Evolutionary conservation across 2,329 filamentous ascomycete genomes (phyloP).

Genomic region (Tolypocladium ovalisporum): DNA sequence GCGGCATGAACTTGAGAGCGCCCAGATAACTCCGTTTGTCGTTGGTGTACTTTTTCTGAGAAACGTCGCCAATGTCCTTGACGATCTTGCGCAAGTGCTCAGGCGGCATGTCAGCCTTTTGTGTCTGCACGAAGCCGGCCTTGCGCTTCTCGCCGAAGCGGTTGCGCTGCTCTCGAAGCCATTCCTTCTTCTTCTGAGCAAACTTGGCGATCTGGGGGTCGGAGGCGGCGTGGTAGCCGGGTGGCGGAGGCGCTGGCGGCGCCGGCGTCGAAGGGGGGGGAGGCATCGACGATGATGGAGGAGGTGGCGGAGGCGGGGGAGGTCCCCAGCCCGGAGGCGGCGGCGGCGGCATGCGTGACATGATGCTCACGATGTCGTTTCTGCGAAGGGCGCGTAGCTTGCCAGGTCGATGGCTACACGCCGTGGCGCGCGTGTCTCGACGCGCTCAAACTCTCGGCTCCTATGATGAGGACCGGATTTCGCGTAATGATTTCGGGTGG

Average conservation of each 20-base stretch:
- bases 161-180: constrained; percentile 82
- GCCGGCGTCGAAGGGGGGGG: constrained; percentile 45
- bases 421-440: constrained; percentile 21
- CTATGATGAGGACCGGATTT: constrained; percentile 1
- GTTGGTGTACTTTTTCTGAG: constrained; percentile 97
- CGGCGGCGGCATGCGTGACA: constrained; percentile 44
- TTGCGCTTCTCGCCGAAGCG: constrained; percentile 96
- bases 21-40: constrained; percentile 98
- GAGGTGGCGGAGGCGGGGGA: constrained; percentile 44
- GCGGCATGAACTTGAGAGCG: constrained; percentile 97
- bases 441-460: constrained; percentile 15
- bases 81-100: constrained; percentile 98
- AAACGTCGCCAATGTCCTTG: constrained; percentile 96
- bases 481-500: background rate
- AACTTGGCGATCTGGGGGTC: constrained; percentile 89
- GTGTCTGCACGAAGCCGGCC: constrained; percentile 91
- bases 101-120: constrained; percentile 97
- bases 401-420: constrained; percentile 19
- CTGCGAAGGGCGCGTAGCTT: constrained; percentile 7
- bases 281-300: constrained; percentile 43
- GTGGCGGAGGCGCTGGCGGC: constrained; percentile 62
- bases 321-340: constrained; percentile 48
- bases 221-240: constrained; percentile 69
- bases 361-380: constrained; percentile 22
- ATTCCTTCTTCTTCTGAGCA: constrained; percentile 98